A percentile compares a stretch with the other conserved stretches of the same genome.
Evolutionary conservation across 441 rosid genomes (phyloP).

Genomic region (Melastoma candidum): DNA sequence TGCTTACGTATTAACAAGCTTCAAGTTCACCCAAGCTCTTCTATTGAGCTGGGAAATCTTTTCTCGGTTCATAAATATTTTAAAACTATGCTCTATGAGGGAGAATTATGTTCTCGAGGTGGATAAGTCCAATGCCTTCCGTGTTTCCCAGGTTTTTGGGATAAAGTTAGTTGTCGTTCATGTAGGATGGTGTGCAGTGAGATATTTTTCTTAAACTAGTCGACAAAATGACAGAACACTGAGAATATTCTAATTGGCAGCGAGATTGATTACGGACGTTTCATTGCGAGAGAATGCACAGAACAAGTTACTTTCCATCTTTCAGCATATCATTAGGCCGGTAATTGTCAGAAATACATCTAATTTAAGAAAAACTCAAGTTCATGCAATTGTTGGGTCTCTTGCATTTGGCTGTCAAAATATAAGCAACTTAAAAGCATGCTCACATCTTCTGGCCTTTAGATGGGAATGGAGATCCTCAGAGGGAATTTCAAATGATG

Average conservation of each 20-base stretch:
- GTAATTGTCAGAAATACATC: no score
- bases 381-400: not conserved
- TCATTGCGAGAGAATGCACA: slow-evolving; percentile 44
- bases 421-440: slow-evolving; percentile 28
- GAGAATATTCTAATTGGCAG: slow-evolving; percentile 65
- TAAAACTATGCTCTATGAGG: no score
- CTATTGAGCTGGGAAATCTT: no score
- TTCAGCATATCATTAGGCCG: not conserved
- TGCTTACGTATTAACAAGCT: no score
- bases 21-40: no score
- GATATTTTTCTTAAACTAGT: slow-evolving; percentile 70
- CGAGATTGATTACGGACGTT: slow-evolving; percentile 81
- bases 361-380: not conserved
- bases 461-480: slow-evolving; percentile 21
- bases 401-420: slow-evolving; percentile 15
- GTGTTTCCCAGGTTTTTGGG: not conserved
- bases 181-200: slow-evolving; percentile 91
- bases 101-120: no score
- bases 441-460: slow-evolving; percentile 74
- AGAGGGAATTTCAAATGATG: slow-evolving; percentile 45
- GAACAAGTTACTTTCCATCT: slow-evolving; percentile 30
- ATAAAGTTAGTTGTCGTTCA: slow-evolving; percentile 11
- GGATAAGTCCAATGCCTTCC: no score
- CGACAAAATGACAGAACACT: slow-evolving; percentile 56
- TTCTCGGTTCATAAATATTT: no score